Percentiles rank a stretch among this genome's conserved stretches.
These are phyloP conservation scores for Sporothrix globosa DNA, from an alignment of 2,329 filamentous ascomycete species.

Conservation along the genomic window DNA sequence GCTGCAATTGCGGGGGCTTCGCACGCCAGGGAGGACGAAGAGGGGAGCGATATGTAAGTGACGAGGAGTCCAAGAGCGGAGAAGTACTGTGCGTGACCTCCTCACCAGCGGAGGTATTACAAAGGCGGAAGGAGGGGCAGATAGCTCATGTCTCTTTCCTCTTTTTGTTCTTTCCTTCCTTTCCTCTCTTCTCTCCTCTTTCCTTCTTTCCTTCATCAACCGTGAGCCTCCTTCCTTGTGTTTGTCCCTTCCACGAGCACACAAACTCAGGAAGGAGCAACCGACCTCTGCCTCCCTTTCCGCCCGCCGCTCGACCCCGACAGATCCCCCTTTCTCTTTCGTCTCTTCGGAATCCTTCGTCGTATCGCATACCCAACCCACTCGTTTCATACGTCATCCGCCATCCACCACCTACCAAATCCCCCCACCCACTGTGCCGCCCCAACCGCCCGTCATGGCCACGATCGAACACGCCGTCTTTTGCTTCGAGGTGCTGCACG, in stretches of 20 bases:
- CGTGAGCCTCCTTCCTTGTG: conserved; percentile 8
- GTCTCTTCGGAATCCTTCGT: conserved; percentile 7
- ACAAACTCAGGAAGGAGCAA: conserved; percentile 12
- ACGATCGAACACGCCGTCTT: conserved; percentile 82
- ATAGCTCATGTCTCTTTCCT: background rate
- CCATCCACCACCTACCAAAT: background rate
- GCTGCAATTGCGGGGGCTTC: conserved; percentile 9
- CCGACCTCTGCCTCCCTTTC: background rate
- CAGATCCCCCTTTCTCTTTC: background rate
- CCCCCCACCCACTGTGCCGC: background rate
- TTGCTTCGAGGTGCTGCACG: conserved; percentile 86
- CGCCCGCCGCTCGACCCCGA: conserved; percentile 1
- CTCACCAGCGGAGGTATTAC: background rate
- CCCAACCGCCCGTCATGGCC: conserved; percentile 64
- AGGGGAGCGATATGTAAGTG: conserved; percentile 6
- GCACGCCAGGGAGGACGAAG: conserved; percentile 2
- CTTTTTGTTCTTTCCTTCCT: background rate
- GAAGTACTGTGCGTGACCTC: conserved; percentile 3
- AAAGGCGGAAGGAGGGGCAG: conserved; percentile 16
- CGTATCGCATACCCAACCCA: conserved; percentile 6
- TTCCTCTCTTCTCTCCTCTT: background rate
- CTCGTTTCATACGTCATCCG: conserved; percentile 11
- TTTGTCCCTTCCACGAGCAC: background rate
- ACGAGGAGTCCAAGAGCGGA: background rate
- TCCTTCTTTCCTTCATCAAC: background rate